Percentiles rank a stretch among this genome's conserved stretches.
phyloP scores from a whole-genome alignment of 139 green algal genomes.

The Chlorella sp. region DNA sequence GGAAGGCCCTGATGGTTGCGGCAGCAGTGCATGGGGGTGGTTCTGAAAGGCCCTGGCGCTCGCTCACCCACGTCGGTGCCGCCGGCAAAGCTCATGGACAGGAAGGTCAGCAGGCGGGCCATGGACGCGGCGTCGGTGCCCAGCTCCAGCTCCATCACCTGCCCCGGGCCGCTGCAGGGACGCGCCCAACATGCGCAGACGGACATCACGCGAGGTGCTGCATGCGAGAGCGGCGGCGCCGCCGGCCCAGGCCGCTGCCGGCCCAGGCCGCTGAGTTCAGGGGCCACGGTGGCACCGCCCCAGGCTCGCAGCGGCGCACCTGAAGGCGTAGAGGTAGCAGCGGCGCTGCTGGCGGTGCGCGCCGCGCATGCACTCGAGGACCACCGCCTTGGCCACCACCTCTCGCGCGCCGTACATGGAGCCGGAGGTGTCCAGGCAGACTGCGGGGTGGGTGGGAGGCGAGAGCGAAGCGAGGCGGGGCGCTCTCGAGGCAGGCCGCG shows the following conservation, averaged over 20 bases:
- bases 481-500: neutral
- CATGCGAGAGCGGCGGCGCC: too few species aligned
- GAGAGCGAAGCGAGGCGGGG: neutral
- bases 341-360: slow-evolving; percentile 75
- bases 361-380: slow-evolving; percentile 87
- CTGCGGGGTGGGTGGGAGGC: neutral
- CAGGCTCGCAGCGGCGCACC: neutral
- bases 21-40: too few species aligned
- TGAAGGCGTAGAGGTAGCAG: slow-evolving; percentile 94
- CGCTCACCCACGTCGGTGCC: slow-evolving; percentile 58
- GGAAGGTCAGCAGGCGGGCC: slow-evolving; percentile 80
- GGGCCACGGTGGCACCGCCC: too few species aligned
- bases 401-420: slow-evolving; percentile 73
- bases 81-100: slow-evolving; percentile 66
- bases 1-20: too few species aligned
- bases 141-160: slow-evolving; percentile 91
- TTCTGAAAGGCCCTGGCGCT: too few species aligned
- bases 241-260: neutral
- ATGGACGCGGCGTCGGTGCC: slow-evolving; percentile 52
- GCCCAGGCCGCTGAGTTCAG: too few species aligned
- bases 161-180: slow-evolving; percentile 47
- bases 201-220: too few species aligned
- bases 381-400: slow-evolving; percentile 90
- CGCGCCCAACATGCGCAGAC: too few species aligned
- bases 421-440: too few species aligned